These are phyloP conservation scores for Dimocarpus longan DNA, from an alignment of 345 rosid genomes.

Conservation along the genomic window DNA sequence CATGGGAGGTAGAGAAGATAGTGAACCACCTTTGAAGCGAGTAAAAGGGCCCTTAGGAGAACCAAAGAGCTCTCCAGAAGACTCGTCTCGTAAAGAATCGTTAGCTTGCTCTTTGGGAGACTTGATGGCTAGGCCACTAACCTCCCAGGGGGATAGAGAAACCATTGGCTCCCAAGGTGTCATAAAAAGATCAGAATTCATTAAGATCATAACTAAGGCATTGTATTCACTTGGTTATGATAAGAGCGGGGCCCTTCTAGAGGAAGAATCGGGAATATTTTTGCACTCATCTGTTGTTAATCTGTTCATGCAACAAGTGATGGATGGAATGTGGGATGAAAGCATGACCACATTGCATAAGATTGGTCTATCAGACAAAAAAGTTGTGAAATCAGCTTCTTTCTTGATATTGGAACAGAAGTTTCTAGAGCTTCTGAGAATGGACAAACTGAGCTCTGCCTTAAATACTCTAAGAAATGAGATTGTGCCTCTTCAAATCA, in stretches of 20 bases:
- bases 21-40: slow-evolving; percentile 70
- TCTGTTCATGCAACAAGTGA: slow-evolving; percentile 55
- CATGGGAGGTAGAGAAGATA: slow-evolving; percentile 79
- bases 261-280: slow-evolving; percentile 70
- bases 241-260: slow-evolving; percentile 59
- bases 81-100: slow-evolving; percentile 35
- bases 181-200: slow-evolving; percentile 58
- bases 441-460: slow-evolving; percentile 49
- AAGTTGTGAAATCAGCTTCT: slow-evolving; percentile 51
- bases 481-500: slow-evolving; percentile 60
- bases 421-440: slow-evolving; percentile 54
- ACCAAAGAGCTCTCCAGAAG: slow-evolving; percentile 41
- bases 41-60: slow-evolving; percentile 45
- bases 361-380: slow-evolving; percentile 60
- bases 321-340: slow-evolving; percentile 67
- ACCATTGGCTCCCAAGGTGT: slow-evolving; percentile 60
- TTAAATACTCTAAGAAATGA: slow-evolving; percentile 60
- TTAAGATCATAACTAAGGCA: slow-evolving; percentile 61
- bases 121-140: slow-evolving; percentile 66
- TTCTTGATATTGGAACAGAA: slow-evolving; percentile 70
- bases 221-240: slow-evolving; percentile 74
- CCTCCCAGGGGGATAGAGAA: slow-evolving; percentile 65
- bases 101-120: slow-evolving; percentile 57
- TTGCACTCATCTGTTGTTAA: slow-evolving; percentile 52
- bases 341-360: slow-evolving; percentile 52